Base-by-base conservation (phyloP, 75 land plant genomes). In the Sequoia sempervirens region DNA sequence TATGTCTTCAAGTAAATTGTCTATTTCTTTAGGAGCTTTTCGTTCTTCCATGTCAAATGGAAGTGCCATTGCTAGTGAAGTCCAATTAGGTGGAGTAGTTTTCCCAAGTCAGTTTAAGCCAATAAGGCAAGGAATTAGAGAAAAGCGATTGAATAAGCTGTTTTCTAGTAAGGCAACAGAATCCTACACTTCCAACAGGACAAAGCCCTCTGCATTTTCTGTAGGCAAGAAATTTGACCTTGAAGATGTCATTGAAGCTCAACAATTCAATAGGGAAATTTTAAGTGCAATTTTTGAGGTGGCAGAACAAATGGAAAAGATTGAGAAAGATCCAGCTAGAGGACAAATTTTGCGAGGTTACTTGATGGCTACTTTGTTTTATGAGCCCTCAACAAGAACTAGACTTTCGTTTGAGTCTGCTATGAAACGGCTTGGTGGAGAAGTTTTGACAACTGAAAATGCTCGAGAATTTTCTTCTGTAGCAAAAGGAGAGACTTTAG, bases 371-470 rank as follows among this genome's bases (percentile, higher is more conserved):
- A 96, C 98, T 47, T 87, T 96, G 45, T 96, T 96, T 79, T 97
- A 97, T 81, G 98, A 97, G 89, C 96, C 96, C 12, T 97, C 99
- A 2, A 96, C 99, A 70, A 88, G 98, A 82, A 97, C 98, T 34
- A 88, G 98, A 89, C 96, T 97, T 47, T 97, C 98, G 4, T 96
- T 97, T 86, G 99, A 97, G 86, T 96, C 98, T 69, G 96, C 99
- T 26, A 97, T 97, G 99, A 96, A 93, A 84, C 61, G 94, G 83
- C 86, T 97, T 43, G 96, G 96, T 23, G 99, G 99, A 56, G 99
- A 96, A 82, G 98, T 97, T 69, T 87, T 96, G 83, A 96, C 98
- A 14, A 97, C 96, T 3, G 99, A 97, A 81, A 96, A 97, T 88
- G 98, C 99, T 13, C 70, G 95, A 37, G 99, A 97, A 68, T 97